Evolutionary conservation across 805 yeast species (phyloP), one percentile per base, ranked within the genome.

Genomic region (Scheffersomyces amazonensis): DNA sequence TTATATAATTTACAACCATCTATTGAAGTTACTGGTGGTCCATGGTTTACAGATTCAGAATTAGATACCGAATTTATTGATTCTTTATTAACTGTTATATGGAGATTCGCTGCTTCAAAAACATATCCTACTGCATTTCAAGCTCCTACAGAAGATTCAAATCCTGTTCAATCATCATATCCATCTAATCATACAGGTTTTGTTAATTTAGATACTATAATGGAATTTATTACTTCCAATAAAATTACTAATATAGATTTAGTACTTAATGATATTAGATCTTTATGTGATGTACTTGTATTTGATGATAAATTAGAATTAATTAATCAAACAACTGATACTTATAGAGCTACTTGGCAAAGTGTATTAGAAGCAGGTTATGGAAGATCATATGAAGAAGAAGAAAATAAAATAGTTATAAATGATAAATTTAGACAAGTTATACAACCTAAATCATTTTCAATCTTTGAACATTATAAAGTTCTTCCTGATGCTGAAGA

Each of bases 1-100:
- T 72, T 93, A 37, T 91, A 90, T 58, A 82, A 87, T 54, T 68
- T 93, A 48, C 96, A 89, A 57, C 99, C 99, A 4, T 84, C 95
- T 3, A 82, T 87, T 22, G 98, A 91, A 48, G 93, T 93, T 27
- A 93, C 98, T 0, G 99, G 99, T 47, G 99, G 99, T 4, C 98
- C 98, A 3, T 93, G 99, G 99, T 93, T 90, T 57, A 89, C 97
- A 0, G 99, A 93, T 57, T 81, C 90, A 24, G 98, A 93, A 61
- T 71, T 93, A 40, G 99, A 93, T 57, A 81, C 88, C 2, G 98
- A 91, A 60, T 93, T 93, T 53, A 90, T 93, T 41, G 91, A 87
- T 48, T 80, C 88, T 34, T 65, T 93, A 39, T 61, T 87, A 47
- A 80, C 87, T 16, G 90, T 90, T 31, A 80, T 90, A 6, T 93